Conservation (phyloP, 1,139 yeast species). For the Yamadazyma spencermartinsiae region DNA sequence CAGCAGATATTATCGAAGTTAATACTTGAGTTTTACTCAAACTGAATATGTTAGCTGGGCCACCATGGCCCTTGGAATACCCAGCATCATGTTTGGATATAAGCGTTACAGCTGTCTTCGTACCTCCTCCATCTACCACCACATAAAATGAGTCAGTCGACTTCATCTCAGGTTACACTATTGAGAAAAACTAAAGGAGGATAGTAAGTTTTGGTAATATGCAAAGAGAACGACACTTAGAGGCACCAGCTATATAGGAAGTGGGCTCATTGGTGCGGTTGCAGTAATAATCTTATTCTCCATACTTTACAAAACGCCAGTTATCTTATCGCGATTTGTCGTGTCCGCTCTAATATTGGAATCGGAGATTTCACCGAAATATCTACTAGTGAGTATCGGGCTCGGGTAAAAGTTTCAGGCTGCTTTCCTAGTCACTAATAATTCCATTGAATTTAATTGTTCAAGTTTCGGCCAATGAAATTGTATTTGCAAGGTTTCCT, state of each 20-base stretch:
- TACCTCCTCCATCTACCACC: conserved; percentile 12
- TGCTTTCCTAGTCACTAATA: neutral
- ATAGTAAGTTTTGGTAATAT: too few species aligned
- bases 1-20: conserved; percentile 3
- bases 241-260: too few species aligned
- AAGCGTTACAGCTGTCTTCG: conserved; percentile 8
- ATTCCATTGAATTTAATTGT: neutral
- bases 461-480: conserved; percentile 1
- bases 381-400: too few species aligned
- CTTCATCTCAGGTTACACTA: too few species aligned
- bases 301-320: too few species aligned
- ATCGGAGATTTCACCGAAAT: too few species aligned
- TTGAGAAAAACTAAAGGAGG: too few species aligned
- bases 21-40: conserved; percentile 1
- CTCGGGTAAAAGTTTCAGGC: conserved; percentile 2
- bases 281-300: too few species aligned
- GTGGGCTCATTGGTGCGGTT: too few species aligned
- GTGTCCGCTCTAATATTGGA: too few species aligned
- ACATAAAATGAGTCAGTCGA: conserved; percentile 1
- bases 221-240: too few species aligned
- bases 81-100: neutral
- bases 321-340: too few species aligned
- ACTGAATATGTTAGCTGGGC: conserved; percentile 6
- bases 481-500: neutral
- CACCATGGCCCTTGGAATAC: conserved; percentile 6